These are phyloP conservation scores for Venturia nashicola DNA, from an alignment of 2,329 filamentous ascomycete genomes.

Conservation along the genomic window DNA sequence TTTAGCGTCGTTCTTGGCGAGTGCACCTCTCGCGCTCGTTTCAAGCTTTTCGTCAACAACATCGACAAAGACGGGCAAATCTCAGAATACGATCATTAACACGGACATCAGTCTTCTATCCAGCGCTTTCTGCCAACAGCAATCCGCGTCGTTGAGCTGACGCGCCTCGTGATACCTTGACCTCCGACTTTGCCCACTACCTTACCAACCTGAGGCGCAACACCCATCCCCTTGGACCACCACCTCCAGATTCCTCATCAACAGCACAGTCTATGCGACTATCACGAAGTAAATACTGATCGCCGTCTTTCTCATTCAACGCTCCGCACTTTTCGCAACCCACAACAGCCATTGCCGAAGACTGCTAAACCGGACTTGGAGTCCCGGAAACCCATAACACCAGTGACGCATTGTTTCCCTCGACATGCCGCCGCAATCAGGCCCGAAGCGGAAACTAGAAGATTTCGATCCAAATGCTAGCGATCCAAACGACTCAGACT, in stretches of 20 bases:
- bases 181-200: background rate
- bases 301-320: background rate
- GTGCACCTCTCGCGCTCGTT: too few relatives aligned
- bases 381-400: background rate
- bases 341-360: background rate
- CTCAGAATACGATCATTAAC: background rate
- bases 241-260: background rate
- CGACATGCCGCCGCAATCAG: background rate
- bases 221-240: background rate
- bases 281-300: background rate
- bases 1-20: background rate
- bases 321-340: background rate
- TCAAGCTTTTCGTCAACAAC: background rate
- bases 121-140: background rate
- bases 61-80: background rate
- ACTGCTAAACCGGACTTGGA: slow-evolving; percentile 1
- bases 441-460: slow-evolving; percentile 12
- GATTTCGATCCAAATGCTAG: slow-evolving; percentile 24
- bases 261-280: background rate
- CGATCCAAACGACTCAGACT: slow-evolving; percentile 27
- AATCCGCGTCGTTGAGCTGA: background rate
- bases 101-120: background rate
- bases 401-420: background rate
- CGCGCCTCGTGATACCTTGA: background rate
- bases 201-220: background rate